Conservation (phyloP, 495 filamentous ascomycete genomes). For the Aeminium ludgeri region DNA sequence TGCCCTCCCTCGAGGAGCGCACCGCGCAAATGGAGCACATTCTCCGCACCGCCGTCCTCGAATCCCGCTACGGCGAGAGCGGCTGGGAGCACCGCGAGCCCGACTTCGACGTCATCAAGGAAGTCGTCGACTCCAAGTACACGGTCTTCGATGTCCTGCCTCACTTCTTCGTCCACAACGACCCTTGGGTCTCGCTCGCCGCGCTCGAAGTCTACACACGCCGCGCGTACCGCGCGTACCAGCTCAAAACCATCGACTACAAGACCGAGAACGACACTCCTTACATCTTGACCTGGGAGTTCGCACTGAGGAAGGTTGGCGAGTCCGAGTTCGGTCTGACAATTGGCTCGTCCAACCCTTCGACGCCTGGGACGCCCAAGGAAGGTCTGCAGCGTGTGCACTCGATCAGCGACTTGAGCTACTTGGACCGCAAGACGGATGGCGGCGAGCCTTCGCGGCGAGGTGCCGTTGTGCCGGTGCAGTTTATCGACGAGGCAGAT, state of each 20-base stretch:
- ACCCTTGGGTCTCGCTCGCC: conserved; percentile 88
- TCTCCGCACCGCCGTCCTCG: conserved; percentile 86
- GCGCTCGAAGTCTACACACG: conserved; percentile 92
- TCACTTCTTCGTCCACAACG: conserved; percentile 81
- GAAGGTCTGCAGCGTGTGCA: conserved; percentile 49
- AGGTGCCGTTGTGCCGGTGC: conserved; percentile 85
- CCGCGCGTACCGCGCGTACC: conserved; percentile 90
- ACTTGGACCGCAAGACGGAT: conserved; percentile 48
- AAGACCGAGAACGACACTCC: conserved; percentile 62
- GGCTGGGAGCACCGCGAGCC: conserved; percentile 95
- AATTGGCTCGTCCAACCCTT: conserved; percentile 54
- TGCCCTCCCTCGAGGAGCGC: conserved; percentile 90
- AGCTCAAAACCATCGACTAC: conserved; percentile 75
- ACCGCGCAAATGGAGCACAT: conserved; percentile 97
- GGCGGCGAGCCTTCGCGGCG: conserved; percentile 65
- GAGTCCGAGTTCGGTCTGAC: conserved; percentile 74
- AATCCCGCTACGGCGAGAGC: conserved; percentile 91
- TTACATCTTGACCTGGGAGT: conserved; percentile 84
- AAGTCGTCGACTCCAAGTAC: conserved; percentile 95
- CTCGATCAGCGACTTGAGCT: conserved; percentile 94
- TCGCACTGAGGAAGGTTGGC: conserved; percentile 78
- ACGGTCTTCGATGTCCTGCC: conserved; percentile 94
- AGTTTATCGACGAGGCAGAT: conserved; percentile 84
- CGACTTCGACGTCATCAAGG: conserved; percentile 69
- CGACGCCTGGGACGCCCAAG: conserved; percentile 68